Percentiles rank a stretch among this genome's conserved stretches.
Evolutionary conservation across 2,329 filamentous ascomycete genomes (phyloP).

Genomic region (Aspergillus fijiensis): DNA sequence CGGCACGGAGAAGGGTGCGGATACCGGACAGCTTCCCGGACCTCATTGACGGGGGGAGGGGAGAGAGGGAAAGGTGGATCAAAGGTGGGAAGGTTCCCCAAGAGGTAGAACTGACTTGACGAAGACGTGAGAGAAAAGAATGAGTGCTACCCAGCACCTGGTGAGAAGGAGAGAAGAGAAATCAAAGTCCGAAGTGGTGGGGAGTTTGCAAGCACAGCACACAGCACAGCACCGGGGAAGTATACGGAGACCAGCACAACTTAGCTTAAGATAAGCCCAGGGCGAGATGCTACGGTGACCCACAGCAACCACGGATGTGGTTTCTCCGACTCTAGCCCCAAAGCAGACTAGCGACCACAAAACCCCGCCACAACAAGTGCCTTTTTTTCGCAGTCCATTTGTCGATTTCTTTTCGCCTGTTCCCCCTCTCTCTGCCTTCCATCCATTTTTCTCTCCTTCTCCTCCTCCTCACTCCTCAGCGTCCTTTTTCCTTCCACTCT

Average conservation of each 20-base stretch:
- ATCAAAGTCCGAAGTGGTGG: no score
- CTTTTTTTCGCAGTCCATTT: slow-evolving; percentile 30
- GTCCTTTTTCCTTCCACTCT: slow-evolving; percentile 19
- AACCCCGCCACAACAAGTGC: slow-evolving; percentile 38
- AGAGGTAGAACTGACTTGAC: no score
- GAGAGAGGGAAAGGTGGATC: not conserved
- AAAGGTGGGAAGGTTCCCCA: not conserved
- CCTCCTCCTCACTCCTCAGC: slow-evolving; percentile 19
- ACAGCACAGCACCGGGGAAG: no score
- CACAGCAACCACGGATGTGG: slow-evolving; percentile 3
- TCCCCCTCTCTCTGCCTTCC: slow-evolving; percentile 25
- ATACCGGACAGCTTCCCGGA: slow-evolving; percentile 9
- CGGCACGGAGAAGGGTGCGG: slow-evolving; percentile 16
- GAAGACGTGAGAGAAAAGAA: not conserved
- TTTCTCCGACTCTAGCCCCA: slow-evolving; percentile 25
- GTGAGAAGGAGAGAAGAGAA: not conserved
- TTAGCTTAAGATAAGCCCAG: not conserved
- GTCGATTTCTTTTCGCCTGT: slow-evolving; percentile 26
- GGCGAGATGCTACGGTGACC: slow-evolving; percentile 13
- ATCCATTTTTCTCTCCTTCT: slow-evolving; percentile 21
- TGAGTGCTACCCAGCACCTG: no score
- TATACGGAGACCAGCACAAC: no score
- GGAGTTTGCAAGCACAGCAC: no score
- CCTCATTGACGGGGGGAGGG: slow-evolving; percentile 13
- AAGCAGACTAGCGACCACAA: slow-evolving; percentile 25